Evolutionary conservation across 225 moss, liverwort and hornwort species (phyloP), one percentile per base, ranked within the genome.

Genomic region (Sphagnum tenellum): DNA sequence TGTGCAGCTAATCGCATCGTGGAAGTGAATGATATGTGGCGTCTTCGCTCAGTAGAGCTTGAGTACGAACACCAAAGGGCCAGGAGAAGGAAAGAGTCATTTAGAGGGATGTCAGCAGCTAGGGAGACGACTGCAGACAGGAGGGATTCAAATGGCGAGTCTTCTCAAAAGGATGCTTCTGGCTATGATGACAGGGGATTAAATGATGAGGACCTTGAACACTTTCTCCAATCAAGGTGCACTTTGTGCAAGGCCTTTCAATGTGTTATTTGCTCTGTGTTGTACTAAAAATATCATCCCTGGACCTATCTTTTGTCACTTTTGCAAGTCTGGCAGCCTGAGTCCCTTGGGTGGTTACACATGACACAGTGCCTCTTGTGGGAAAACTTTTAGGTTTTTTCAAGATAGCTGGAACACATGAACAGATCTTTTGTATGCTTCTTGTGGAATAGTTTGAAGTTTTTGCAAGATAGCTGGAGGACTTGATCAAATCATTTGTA

Each of bases 11-110:
- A 98, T 64, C 90, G 85, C 66, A 83, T 98, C 13, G 96, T 86
- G 11, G 96, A 98, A 74, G 87, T 93, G 68, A 90, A 98, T 66
- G 96, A 93, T 71, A 98, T 98, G 96, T 98, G 96, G 96, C 83
- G 90, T 9, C 92, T 88, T 59, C 83, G 96, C 63, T 71, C 71
- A 11, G 76, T 87, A 46, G 96, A 98, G 70, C 76, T 98, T 49
- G 87, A 89, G 59, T 67, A 82, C 55, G 85, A 86, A 69, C 66
- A 60, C 7, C 73, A 67, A 48, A 66, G 80, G 60, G 86, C 77
- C 62, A 52, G 75, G 68, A 76, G 72, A 62, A 78, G 83, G 69
- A 73, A 57, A 0, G 74, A 78, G n/a, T 59, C 59, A 4, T 12
- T 45, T 6, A 59, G 65, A 47, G 72, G 59, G 65, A 57, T 29